phyloP scores from a whole-genome alignment of 495 filamentous ascomycete genomes.

The Daldinia grandis region DNA sequence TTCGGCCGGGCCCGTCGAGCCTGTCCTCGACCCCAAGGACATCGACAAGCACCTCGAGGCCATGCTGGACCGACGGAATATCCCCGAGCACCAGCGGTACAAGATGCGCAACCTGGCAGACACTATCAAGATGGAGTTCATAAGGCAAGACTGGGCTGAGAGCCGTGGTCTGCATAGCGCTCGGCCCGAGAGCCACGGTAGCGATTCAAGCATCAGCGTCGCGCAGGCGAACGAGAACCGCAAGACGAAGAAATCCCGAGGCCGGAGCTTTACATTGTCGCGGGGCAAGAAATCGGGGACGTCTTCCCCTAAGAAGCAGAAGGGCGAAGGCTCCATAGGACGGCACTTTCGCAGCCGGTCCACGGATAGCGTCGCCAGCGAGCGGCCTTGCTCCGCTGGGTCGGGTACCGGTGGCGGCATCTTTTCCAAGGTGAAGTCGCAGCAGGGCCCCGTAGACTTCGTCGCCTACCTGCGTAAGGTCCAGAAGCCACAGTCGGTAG shows the following conservation, averaged over 20 bases:
- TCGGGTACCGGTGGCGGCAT: conserved; percentile 49
- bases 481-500: conserved; percentile 79
- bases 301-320: conserved; percentile 59
- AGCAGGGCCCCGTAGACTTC: conserved; percentile 76
- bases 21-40: conserved; percentile 55
- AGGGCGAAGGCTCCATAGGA: conserved; percentile 60
- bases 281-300: conserved; percentile 57
- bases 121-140: conserved; percentile 93
- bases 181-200: conserved; percentile 48
- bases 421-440: conserved; percentile 62
- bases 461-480: conserved; percentile 80
- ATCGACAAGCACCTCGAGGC: conserved; percentile 67
- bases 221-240: conserved; percentile 49
- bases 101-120: conserved; percentile 90
- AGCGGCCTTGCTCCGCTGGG: conserved; percentile 55
- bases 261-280: conserved; percentile 78
- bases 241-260: conserved; percentile 74
- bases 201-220: conserved; percentile 41
- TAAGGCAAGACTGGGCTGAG: conserved; percentile 83
- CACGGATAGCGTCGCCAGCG: conserved; percentile 58
- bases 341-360: conserved; percentile 62
- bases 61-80: conserved; percentile 84
- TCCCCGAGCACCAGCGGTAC: conserved; percentile 90
- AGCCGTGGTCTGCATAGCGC: conserved; percentile 55
- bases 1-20: conserved; percentile 42